Conservation (phyloP, 495 filamentous ascomycete genomes). For the Neurospora sp. region DNA sequence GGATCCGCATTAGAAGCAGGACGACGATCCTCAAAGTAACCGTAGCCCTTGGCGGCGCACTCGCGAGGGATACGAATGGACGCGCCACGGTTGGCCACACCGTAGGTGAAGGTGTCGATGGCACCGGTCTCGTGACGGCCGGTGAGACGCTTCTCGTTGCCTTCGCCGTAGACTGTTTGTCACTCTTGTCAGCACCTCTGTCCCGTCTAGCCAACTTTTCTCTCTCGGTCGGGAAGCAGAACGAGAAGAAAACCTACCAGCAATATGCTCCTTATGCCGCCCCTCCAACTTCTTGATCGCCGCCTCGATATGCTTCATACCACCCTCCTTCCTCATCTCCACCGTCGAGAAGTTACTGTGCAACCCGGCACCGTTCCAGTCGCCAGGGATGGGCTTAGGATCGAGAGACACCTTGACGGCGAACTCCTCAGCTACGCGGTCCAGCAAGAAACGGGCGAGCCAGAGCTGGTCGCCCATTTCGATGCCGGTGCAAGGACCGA, state of each 20-base stretch:
- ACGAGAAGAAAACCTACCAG: conserved; percentile 7
- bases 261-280: conserved; percentile 83
- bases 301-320: conserved; percentile 78
- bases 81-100: conserved; percentile 85
- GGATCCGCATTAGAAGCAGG: conserved; percentile 88
- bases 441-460: conserved; percentile 86
- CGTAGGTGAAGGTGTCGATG: conserved; percentile 87
- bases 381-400: conserved; percentile 90
- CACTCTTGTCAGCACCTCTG: too few relatives aligned
- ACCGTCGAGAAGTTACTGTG: conserved; percentile 78
- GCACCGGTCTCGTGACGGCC: conserved; percentile 79
- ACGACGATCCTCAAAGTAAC: conserved; percentile 91
- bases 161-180: conserved; percentile 64
- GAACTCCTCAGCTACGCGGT: conserved; percentile 90
- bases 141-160: conserved; percentile 76
- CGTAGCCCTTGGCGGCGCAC: conserved; percentile 78
- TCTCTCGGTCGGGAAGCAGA: too few relatives aligned
- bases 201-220: too few relatives aligned
- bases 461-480: conserved; percentile 89
- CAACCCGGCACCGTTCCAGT: conserved; percentile 95
- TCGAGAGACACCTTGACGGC: conserved; percentile 85
- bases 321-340: conserved; percentile 71
- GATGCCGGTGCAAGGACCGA: conserved; percentile 83
- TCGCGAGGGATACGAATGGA: conserved; percentile 77
- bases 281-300: conserved; percentile 48